These are phyloP conservation scores for Hypoxylon cercidicola DNA, from an alignment of 495 filamentous ascomycete genomes.

Conservation along the genomic window DNA sequence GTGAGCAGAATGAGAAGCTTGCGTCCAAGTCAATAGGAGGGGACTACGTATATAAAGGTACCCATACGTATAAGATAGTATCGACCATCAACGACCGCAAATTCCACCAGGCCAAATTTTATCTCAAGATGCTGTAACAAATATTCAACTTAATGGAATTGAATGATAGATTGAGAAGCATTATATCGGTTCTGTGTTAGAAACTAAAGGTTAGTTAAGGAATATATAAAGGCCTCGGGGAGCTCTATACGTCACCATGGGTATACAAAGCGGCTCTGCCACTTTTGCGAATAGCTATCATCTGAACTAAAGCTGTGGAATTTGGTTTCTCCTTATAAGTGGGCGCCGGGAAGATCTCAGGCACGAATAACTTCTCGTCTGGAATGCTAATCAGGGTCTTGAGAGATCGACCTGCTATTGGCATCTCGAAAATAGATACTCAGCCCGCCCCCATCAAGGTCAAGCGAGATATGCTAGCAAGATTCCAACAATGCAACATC, in stretches of 20 bases:
- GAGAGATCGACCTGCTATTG: conserved; percentile 22
- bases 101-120: too few species aligned
- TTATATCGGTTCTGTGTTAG: too few species aligned
- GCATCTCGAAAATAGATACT: conserved; percentile 31
- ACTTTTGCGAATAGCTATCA: not conserved
- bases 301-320: conserved; percentile 1
- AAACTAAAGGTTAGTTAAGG: too few species aligned
- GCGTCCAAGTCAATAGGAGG: too few species aligned
- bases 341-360: conserved; percentile 11
- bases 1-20: too few species aligned
- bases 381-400: conserved; percentile 33
- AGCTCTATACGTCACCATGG: conserved; percentile 26
- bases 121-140: too few species aligned
- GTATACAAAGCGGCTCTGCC: not conserved
- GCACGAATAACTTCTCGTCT: not conserved
- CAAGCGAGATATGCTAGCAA: conserved; percentile 42
- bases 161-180: too few species aligned
- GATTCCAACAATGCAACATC: conserved; percentile 41
- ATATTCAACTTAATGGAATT: too few species aligned
- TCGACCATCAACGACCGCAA: too few species aligned
- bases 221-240: too few species aligned
- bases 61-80: too few species aligned
- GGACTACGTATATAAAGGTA: too few species aligned
- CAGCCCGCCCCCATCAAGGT: conserved; percentile 15
- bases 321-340: conserved; percentile 29